phyloP scores from a whole-genome alignment of 306 rosid species.

The Vicia sativa region DNA sequence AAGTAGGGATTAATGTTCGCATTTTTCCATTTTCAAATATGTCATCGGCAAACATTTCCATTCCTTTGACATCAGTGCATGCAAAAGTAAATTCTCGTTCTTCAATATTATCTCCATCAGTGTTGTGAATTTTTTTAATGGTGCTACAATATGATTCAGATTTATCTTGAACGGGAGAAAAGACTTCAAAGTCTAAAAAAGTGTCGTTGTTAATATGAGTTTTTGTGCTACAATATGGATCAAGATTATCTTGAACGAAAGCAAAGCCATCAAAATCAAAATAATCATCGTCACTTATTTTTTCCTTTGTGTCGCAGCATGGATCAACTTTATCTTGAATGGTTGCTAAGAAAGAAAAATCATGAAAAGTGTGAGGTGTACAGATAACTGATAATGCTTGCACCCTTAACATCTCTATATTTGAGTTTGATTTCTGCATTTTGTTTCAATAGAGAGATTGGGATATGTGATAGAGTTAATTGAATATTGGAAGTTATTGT shows the following conservation, averaged over 20 bases:
- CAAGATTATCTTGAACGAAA: not conserved
- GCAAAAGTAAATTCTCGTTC: not conserved
- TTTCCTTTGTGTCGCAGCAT: not conserved
- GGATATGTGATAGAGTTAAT: no score
- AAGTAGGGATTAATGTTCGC: no score
- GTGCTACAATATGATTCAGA: not conserved
- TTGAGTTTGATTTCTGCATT: not conserved
- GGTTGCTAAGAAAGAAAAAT: not conserved
- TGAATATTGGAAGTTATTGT: no score
- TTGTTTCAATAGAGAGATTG: no score
- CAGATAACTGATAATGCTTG: not conserved
- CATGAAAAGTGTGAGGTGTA: not conserved
- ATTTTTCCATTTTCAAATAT: conserved; percentile 52
- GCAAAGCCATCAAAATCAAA: not conserved
- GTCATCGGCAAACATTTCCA: conserved; percentile 46
- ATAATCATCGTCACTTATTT: not conserved
- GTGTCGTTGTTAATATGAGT: not conserved
- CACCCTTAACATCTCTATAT: not conserved
- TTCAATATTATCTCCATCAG: not conserved
- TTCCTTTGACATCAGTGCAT: not conserved
- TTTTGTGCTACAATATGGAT: not conserved
- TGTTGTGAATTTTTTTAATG: not conserved
- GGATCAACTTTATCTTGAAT: not conserved
- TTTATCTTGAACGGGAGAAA: not conserved
- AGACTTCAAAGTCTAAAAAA: not conserved